Base-by-base conservation (phyloP, 2,329 filamentous ascomycete genomes). In the Colletotrichum shisoi region DNA sequence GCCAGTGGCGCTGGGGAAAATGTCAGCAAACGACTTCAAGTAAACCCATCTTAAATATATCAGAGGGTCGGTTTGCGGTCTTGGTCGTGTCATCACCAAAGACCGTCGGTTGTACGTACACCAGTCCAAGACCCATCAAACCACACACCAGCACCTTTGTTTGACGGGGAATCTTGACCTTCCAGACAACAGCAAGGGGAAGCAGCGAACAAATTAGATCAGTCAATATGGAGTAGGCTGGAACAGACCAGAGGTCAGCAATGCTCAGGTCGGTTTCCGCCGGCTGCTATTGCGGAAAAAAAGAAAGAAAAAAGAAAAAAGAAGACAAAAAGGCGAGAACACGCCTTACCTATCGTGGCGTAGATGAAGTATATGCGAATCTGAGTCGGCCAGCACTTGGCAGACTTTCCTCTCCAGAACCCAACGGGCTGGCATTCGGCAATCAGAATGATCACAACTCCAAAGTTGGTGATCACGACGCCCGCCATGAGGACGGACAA, bases 301-400 rank as follows among this genome's bases (percentile, higher is more conserved):
- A 8, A 4, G 15, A 31, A 7, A 24, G 21, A 3, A 24, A 7
- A 7, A 40, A 1, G 3, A 13, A 2, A 3, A 42, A 4, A 15
- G 3, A 13, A 2, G 1, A 42, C 2, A 15, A 24, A 6, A 44
- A 19, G 15, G 3, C 27, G 27, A 31, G 27, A 31, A 8, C 1
- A 8, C 6, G 34, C 24, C 65, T 19, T 56, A 73, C 71, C 68
- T 11, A 77, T 78, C 0, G 76, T 75, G 4, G 73, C 67, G 42
- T 77, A 78, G n/a, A 77, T 77, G 7, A 67, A 69, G 31, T 77
- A 77, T 1, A 78, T 76, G 0, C 76, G 71, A 12, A 78, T 71
- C 4, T 72, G 63, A 0, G 72, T 61, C 13, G 76, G 71, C 75
- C 76, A 77, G n/a, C 76, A 78, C 5, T 46, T 53, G 6, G 62